These are phyloP conservation scores for Boletus speciosus DNA, from an alignment of 768 basidiomycete genomes.

Conservation along the genomic window DNA sequence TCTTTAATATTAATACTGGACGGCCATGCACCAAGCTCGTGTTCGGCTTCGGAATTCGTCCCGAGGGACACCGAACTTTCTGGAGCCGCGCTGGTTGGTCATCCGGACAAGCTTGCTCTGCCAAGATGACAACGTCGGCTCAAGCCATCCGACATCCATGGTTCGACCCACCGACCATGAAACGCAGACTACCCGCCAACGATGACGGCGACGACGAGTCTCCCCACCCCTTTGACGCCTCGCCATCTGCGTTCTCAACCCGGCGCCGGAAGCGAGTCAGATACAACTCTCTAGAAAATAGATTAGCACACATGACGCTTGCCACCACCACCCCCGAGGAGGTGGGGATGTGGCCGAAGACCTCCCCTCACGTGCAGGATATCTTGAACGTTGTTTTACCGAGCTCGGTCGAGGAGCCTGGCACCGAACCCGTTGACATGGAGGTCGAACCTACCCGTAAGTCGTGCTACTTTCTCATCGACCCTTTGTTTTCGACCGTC, in stretches of 20 bases:
- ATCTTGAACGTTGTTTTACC: constrained; percentile 26
- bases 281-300: constrained; percentile 50
- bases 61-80: constrained; percentile 8
- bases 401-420: constrained; percentile 41
- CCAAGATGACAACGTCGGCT: constrained; percentile 32
- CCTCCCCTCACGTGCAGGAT: constrained; percentile 8
- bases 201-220: constrained; percentile 17
- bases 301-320: constrained; percentile 51
- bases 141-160: constrained; percentile 42
- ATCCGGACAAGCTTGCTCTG: background rate
- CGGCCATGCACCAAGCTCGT: background rate
- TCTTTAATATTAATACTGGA: too few relatives aligned
- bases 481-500: background rate
- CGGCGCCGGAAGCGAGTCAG: constrained; percentile 49
- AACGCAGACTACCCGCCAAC: constrained; percentile 35
- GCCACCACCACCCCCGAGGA: constrained; percentile 9
- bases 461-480: constrained; percentile 5
- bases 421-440: constrained; percentile 59
- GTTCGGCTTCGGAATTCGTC: background rate
- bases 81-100: background rate
- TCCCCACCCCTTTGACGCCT: constrained; percentile 4
- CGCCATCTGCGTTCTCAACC: constrained; percentile 34
- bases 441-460: constrained; percentile 67
- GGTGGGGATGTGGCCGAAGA: constrained; percentile 16
- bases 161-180: constrained; percentile 38